Evolutionary conservation across 2,329 filamentous ascomycete genomes (phyloP), one percentile per base, ranked within the genome.

Genomic region (Lachnellula arida): DNA sequence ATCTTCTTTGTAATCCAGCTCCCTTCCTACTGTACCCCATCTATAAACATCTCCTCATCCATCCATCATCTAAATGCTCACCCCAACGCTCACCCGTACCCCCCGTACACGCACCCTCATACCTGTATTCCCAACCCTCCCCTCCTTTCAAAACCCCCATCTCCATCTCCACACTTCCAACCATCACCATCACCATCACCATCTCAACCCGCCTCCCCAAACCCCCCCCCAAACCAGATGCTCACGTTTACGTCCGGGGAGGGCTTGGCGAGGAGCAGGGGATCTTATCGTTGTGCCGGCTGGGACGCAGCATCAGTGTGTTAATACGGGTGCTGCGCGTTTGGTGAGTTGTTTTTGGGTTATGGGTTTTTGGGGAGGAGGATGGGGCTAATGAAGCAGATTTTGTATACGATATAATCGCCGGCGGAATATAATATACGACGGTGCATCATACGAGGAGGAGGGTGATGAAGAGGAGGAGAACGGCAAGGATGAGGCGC

Each of bases 221-320:
- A n/a, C n/a, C n/a, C n/a, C n/a, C n/a, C n/a, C n/a, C n/a, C 4
- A 39, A 84, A 87, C 60, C 84, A 87, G 62, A 80, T 83, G 54
- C 72, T 87, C 12, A 82, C 84, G 12, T 86, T 87, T 69, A 87
- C 82, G 0, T 80, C 77, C 5, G 84, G 83, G 12, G 73, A 71
- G 11, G 82, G 79, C 0, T 78, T 80, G 25, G 82, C 82, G 1
- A 83, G 63, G 64, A 58, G 59, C 64, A 19, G 54, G 64, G 22
- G 54, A 68, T 47, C 68, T 73, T 15, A 78, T 86, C 23, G 76
- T 86, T 49, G 83, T 87, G 2, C 84, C 84, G 0, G 84, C 84
- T 0, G 84, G 84, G 0, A 86, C 83, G 2, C 80, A 83, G 68
- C 83, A 86, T 66, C 82, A 86, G 65, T 86, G 87, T 67, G 72